Base-by-base conservation (phyloP, 345 rosid species). In the Ailanthus altissimus region DNA sequence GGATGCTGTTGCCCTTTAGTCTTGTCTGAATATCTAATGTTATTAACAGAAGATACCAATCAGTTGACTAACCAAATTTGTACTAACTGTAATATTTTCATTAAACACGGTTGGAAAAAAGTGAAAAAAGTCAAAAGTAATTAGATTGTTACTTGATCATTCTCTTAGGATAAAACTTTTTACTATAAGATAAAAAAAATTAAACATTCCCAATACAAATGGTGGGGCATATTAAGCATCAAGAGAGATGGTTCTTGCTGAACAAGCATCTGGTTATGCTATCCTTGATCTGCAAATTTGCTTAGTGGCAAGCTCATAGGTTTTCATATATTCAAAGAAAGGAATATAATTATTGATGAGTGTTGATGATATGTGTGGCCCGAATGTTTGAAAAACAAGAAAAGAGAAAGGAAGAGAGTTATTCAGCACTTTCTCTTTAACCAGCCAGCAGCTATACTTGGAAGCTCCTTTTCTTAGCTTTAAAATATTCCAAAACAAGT, bases 331-430 rank as follows among this genome's bases (percentile, higher is more conserved):
- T 76, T 54, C 79, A 21, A 83, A 82, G 79, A 78, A 83, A 79
- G 79, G 88, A 85, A 83, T 79, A 86, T 76, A 78, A 86, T 70
- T 71, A 74, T 79, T 25, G 78, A 83, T 77, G 74, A 72, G 84
- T 79, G 78, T 65, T 80, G 20, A 79, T 84, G 73, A 76, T 18
- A 73, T 82, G 90, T 81, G 89, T 86, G 92, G 91, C 87, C 90
- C 87, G 84, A 84, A 84, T 87, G 90, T 90, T 88, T 92, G 97
- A 89, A 89, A 85, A 89, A 84, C 89, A 90, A 85, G 89, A 81
- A 90, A 88, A 82, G 85, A 79, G 79, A 14, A 3, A 56, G 8
- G 16, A 80, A 56, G 75, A 83, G 88, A 86, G 85, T 85, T 69
- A 84, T 81, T 75, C 40, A 80, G 83, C 86, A 32, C 92, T 88